Evolutionary conservation across 192 early-diverging fungal species (phyloP).

Genomic region (Coemansia sp.): DNA sequence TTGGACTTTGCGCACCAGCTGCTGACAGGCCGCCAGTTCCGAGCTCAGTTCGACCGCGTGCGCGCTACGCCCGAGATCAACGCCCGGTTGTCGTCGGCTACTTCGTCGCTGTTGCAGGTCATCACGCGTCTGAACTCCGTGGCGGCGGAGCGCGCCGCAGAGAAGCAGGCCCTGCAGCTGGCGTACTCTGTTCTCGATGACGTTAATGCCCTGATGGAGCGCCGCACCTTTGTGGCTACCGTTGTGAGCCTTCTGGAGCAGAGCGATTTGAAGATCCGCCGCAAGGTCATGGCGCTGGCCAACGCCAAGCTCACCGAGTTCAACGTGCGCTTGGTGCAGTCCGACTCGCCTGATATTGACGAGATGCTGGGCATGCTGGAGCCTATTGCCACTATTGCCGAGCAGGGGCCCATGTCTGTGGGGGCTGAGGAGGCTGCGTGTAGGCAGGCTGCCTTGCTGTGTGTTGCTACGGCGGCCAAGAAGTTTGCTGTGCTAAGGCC

Average conservation of each 20-base stretch:
- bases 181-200: constrained; percentile 73
- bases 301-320: constrained; percentile 63
- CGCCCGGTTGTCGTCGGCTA: constrained; percentile 7
- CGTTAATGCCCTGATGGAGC: constrained; percentile 72
- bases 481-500: constrained; percentile 63
- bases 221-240: constrained; percentile 73
- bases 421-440: constrained; percentile 39
- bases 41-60: constrained; percentile 3
- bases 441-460: constrained; percentile 77
- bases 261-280: constrained; percentile 62
- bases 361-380: constrained; percentile 36
- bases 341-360: constrained; percentile 19
- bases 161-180: constrained; percentile 49
- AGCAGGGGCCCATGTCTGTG: background rate
- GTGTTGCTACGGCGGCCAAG: constrained; percentile 71
- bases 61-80: constrained; percentile 14
- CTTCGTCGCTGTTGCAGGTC: constrained; percentile 21
- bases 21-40: constrained; percentile 44
- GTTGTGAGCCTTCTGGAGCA: constrained; percentile 62
- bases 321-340: constrained; percentile 10
- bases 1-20: constrained; percentile 50
- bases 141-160: constrained; percentile 10
- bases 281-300: constrained; percentile 73
- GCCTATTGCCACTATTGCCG: constrained; percentile 20
- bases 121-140: constrained; percentile 24